Percentiles rank a stretch among this genome's conserved stretches.
Evolutionary conservation across 352 stramenopile species (phyloP).

Genomic region (Peronospora farinosa): DNA sequence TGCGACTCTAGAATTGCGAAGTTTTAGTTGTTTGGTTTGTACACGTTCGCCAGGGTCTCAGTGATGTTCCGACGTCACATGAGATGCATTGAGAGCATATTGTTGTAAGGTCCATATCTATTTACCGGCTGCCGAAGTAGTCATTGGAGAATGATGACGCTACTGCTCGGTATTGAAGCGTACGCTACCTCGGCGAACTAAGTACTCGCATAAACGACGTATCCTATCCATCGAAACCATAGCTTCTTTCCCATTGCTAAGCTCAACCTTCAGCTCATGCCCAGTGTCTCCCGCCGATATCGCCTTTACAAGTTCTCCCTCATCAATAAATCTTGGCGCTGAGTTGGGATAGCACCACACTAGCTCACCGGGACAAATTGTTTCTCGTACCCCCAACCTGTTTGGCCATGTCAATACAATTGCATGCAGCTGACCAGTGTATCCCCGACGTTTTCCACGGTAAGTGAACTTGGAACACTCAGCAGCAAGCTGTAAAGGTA

Average conservation of each 20-base stretch:
- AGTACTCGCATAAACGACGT: conserved; percentile 34
- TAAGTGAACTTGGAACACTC: conserved; percentile 38
- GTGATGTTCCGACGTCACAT: too few species aligned
- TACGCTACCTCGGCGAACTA: conserved; percentile 33
- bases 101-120: too few species aligned
- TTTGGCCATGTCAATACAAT: conserved; percentile 45
- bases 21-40: too few species aligned
- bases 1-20: too few species aligned
- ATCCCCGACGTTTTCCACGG: conserved; percentile 30
- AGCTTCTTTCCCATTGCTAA: conserved; percentile 12
- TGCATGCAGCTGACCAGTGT: conserved; percentile 29
- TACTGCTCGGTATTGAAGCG: conserved; percentile 19
- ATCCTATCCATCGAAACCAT: conserved; percentile 19
- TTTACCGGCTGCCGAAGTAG: too few species aligned
- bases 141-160: neutral
- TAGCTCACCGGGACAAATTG: conserved; percentile 27
- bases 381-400: conserved; percentile 18
- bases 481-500: conserved; percentile 41
- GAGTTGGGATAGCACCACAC: conserved; percentile 31
- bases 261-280: conserved; percentile 25
- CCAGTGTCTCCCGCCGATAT: conserved; percentile 14
- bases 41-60: too few species aligned
- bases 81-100: too few species aligned
- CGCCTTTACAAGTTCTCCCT: conserved; percentile 33
- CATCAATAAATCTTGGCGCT: neutral